Conservation (phyloP, 306 rosid genomes). For the Corylus heterophylla region DNA sequence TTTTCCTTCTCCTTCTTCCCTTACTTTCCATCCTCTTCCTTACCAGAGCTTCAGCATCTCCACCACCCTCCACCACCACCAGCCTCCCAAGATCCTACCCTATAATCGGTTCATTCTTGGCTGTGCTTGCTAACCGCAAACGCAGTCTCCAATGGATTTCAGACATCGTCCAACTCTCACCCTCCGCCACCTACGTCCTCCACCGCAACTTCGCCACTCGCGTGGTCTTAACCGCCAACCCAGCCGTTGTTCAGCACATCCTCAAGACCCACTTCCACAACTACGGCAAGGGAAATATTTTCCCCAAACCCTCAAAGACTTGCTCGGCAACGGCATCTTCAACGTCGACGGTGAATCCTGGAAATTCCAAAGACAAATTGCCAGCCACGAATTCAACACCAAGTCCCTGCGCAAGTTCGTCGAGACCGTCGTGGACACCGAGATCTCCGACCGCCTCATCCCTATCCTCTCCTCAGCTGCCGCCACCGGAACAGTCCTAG, state of each 20-base stretch:
- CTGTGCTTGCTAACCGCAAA: too few species aligned
- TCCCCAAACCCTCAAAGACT: slow-evolving; percentile 1
- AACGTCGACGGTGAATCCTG: slow-evolving; percentile 39
- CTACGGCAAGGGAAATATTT: too few species aligned
- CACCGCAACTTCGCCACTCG: too few species aligned
- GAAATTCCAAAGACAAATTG: slow-evolving; percentile 48
- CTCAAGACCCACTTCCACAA: too few species aligned
- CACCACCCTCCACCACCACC: too few species aligned
- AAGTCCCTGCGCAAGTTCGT: background rate
- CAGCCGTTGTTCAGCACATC: too few species aligned
- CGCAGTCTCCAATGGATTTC: too few species aligned
- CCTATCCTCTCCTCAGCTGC: slow-evolving; percentile 35
- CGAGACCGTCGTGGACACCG: background rate
- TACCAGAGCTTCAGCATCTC: slow-evolving; percentile 15
- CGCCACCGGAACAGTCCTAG: slow-evolving; percentile 4
- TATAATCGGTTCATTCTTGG: too few species aligned
- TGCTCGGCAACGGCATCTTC: slow-evolving; percentile 49
- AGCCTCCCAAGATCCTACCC: too few species aligned
- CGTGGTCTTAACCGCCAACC: too few species aligned
- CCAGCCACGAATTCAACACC: slow-evolving; percentile 25
- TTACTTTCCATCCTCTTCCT: slow-evolving; percentile 21
- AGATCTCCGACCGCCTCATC: slow-evolving; percentile 30
- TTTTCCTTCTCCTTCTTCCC: slow-evolving; percentile 29
- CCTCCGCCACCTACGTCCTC: too few species aligned
- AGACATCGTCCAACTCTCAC: too few species aligned